Base-by-base conservation (phyloP, 2,329 filamentous ascomycete genomes). In the Lomentospora prolificans region DNA sequence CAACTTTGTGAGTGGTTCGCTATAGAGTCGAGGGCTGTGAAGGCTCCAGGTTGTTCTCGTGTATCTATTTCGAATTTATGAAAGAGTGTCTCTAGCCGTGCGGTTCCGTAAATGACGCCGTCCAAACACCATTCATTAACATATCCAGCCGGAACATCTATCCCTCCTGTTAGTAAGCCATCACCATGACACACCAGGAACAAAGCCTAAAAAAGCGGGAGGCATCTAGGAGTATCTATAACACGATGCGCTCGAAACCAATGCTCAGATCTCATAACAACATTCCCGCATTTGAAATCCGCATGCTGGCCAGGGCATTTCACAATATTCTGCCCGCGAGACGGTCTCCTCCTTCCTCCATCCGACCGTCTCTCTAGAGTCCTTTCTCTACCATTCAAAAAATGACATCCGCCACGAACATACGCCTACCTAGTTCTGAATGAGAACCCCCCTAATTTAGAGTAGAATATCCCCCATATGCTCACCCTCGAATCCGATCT, bases 401-500 rank as follows among this genome's bases (percentile, higher is more conserved):
- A n/a, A n/a, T n/a, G n/a, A n/a, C n/a, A n/a, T n/a, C n/a, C n/a
- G n/a, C n/a, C n/a, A n/a, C n/a, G n/a, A n/a, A n/a, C n/a, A n/a
- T n/a, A n/a, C n/a, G n/a, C n/a, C n/a, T n/a, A n/a, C n/a, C n/a
- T n/a, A n/a, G n/a, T n/a, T n/a, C n/a, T n/a, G n/a, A n/a, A n/a
- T n/a, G n/a, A n/a, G n/a, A n/a, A n/a, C n/a, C n/a, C n/a, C 53
- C 19, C 19, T 33, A n/a, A 25, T 60, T 77, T 72, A 90, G 62
- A 89, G 77, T 31, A 92, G 69, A 25, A 86, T 78, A 39, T 94
- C 89, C 14, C 86, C 89, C 57, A 84, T 76, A 61, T 86, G 87
- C 73, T 96, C 90, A 27, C 87, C 87, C 71, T 96, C 91, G 64
- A 96, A 96, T 1, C 92, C 92, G 50, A 94, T 77, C 41, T 81